A percentile compares a stretch with the other conserved stretches of the same genome.
Evolutionary conservation across 345 rosid genomes (phyloP).

Genomic region (Laguncularia racemosa): DNA sequence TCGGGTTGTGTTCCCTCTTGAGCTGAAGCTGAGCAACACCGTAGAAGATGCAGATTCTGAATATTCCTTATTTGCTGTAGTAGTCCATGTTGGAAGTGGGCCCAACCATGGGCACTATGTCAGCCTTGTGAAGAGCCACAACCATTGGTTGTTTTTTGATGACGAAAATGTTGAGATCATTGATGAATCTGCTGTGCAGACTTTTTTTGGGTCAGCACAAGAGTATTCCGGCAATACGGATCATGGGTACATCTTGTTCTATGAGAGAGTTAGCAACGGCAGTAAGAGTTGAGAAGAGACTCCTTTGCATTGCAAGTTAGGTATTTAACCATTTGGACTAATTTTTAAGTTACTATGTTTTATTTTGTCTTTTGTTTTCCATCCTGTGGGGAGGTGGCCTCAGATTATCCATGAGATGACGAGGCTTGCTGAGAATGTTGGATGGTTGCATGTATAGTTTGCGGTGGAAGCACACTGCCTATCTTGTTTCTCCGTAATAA

Average conservation of each 20-base stretch:
- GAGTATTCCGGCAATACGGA: constrained; percentile 96
- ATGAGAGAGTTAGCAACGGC: constrained; percentile 66
- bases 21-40: constrained; percentile 91
- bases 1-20: constrained; percentile 89
- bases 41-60: constrained; percentile 84
- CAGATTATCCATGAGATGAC: no score
- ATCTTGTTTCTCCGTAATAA: no score
- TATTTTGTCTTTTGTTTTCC: no score
- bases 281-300: constrained; percentile 35
- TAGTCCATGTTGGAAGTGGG: constrained; percentile 97
- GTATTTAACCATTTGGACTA: no score
- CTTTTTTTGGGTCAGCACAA: constrained; percentile 96
- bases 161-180: constrained; percentile 98
- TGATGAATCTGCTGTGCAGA: constrained; percentile 95
- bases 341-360: no score
- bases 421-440: no score
- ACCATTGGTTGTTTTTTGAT: constrained; percentile 96
- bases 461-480: no score
- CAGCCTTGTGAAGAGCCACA: constrained; percentile 97
- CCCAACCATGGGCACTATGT: constrained; percentile 97
- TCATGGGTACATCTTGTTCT: constrained; percentile 96
- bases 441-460: no score
- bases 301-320: no score
- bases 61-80: constrained; percentile 94
- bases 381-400: no score